Conservation (phyloP, 805 yeast species). For the Lipomyces starkeyi region DNA sequence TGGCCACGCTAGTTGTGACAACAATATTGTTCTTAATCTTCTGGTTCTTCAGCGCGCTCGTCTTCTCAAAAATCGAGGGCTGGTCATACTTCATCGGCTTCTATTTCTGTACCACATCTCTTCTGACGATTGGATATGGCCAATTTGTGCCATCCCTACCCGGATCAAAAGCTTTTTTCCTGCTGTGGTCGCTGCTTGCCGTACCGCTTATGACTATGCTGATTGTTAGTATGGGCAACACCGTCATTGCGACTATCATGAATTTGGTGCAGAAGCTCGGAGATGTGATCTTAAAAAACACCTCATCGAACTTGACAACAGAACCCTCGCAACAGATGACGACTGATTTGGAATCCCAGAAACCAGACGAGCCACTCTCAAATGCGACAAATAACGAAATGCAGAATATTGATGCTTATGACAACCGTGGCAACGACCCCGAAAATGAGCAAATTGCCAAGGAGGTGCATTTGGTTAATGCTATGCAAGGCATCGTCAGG, state of each 20-base stretch:
- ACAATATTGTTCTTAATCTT: slow-evolving; percentile 47
- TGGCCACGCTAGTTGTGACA: slow-evolving; percentile 3
- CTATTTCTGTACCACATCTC: slow-evolving; percentile 76
- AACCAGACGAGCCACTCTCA: not conserved
- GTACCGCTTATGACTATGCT: slow-evolving; percentile 89
- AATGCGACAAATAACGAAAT: not conserved
- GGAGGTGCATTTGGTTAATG: slow-evolving; percentile 15
- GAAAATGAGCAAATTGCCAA: not conserved
- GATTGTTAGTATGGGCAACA: slow-evolving; percentile 73
- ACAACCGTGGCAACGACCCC: not conserved
- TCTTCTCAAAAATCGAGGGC: slow-evolving; percentile 62
- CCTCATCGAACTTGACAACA: not conserved
- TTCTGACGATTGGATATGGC: slow-evolving; percentile 87
- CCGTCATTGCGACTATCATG: slow-evolving; percentile 42
- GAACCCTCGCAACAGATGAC: not conserved
- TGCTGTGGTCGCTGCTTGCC: slow-evolving; percentile 80
- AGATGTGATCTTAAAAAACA: slow-evolving; percentile 14
- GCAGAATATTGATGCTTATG: not conserved
- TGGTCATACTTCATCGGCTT: slow-evolving; percentile 76
- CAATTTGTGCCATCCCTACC: slow-evolving; percentile 66
- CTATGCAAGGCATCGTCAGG: slow-evolving; percentile 18
- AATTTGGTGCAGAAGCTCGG: slow-evolving; percentile 6
- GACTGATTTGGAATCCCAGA: not conserved
- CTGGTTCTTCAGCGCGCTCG: slow-evolving; percentile 76
- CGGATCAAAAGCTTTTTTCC: slow-evolving; percentile 75